Base-by-base conservation (phyloP, 768 basidiomycete species). In the Lactarius pseudohatsudake region DNA sequence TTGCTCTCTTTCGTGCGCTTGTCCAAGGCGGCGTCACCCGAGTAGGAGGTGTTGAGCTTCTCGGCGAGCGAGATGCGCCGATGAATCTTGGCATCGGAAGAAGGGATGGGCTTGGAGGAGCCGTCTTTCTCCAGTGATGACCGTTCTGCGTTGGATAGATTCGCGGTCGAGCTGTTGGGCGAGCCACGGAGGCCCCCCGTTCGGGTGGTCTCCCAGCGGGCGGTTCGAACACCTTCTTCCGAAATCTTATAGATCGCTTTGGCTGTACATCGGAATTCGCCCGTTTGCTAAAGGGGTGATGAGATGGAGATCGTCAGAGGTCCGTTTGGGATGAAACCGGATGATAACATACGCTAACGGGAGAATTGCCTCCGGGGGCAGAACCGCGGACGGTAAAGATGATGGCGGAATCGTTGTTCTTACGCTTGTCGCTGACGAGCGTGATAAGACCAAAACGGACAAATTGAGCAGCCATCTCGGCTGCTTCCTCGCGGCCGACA, bases 381-480 rank as follows among this genome's bases (percentile, higher is more conserved):
- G 88, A 86, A 7, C 92, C 92, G 70, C 92, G 87, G 30, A 94
- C 92, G 32, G 92, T 94, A 79, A 94, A 94, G 75, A 94, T 94
- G 79, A 94, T 92, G 26, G 92, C 92, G 32, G 92, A 92, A 73
- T 94, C 92, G 69, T 92, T 93, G 73, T 89, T 91, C 80, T 92
- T 93, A 70, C 92, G 84, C 81, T 91, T 94, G 77, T 94, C 92
- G 79, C 90, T 91, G 67, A 96, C 93, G 53, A 98, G 81, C 3
- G 80, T 79, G 77, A 99, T 90, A 69, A 96, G 86, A 47, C 94
- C 92, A 72, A 95, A 97, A 61, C 97, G 88, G 56, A 98, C 95
- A 72, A 98, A 98, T 75, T 98, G 97, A 4, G 96, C 97, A 2
- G 93, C 90, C 86, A 98, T 91, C 81, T 99, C 97, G 13, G 94